Evolutionary conservation across 768 basidiomycete genomes (phyloP), one percentile per base, ranked within the genome.

Genomic region (Lactarius tabidus): DNA sequence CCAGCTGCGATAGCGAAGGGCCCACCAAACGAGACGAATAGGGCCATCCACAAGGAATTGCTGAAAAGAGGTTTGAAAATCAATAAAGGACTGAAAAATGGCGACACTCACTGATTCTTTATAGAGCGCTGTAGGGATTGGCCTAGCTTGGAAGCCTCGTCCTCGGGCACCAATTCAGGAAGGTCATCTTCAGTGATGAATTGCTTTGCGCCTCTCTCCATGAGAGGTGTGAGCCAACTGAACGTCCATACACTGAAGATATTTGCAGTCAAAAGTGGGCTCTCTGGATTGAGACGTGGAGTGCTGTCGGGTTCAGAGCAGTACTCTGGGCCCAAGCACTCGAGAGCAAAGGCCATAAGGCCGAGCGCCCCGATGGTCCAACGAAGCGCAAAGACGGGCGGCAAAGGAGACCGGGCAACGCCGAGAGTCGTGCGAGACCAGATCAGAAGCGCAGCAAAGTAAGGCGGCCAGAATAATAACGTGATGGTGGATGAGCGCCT

Each of bases 111-210:
- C 86, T 91, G 84, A 64, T 84, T 79, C 45, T 85, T 70, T 78
- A 94, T 80, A 4, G 90, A 83, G 0, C 70, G 72, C 60, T 87
- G 79, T 23, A 97, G 81, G 20, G 80, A 79, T 10, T 78, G 69
- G 15, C 89, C 89, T 0, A 97, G 83, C 28, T 84, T 82, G 29
- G 81, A 80, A 0, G 93, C 87, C 69, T 89, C 85, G 71, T 97
- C 92, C 10, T 76, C 71, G 0, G 86, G 77, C 29, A 85, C 77
- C 29, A 97, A 79, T 0, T 86, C 81, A 51, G 93, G 93, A 28
- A 98, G 82, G 71, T 98, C 96, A 33, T 88, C 82, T 73, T 96
- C 93, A 1, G 89, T 89, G 63, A 98, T 87, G 72, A 83, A 86
- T 60, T 83, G 76, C 6, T 76, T 73, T 0, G 82, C 80, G 35